These are phyloP conservation scores for Cryptococcus floricola DNA, from an alignment of 1,284 basidiomycete genomes.

Conservation along the genomic window DNA sequence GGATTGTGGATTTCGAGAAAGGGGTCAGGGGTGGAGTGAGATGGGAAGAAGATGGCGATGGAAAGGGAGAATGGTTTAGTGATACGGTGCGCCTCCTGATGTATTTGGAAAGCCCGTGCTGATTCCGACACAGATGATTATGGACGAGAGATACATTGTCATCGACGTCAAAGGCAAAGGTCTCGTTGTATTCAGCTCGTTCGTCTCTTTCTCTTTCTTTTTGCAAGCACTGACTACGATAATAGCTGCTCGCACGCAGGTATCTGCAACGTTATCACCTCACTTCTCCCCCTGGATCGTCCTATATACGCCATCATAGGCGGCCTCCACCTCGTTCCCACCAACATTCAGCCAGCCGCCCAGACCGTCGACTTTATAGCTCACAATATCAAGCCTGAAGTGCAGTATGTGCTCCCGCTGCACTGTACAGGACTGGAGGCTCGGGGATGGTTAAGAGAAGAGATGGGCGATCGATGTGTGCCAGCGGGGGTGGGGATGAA, in stretches of 20 bases:
- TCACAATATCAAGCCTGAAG: constrained; percentile 58
- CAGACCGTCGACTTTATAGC: constrained; percentile 69
- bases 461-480: constrained; percentile 53
- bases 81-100: constrained; percentile 55
- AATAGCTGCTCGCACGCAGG: constrained; percentile 70
- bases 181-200: constrained; percentile 75
- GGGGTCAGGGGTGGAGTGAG: constrained; percentile 30
- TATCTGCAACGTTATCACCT: constrained; percentile 70
- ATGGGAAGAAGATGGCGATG: constrained; percentile 6
- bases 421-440: constrained; percentile 73
- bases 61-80: constrained; percentile 54
- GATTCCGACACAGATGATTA: constrained; percentile 57
- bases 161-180: constrained; percentile 74
- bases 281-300: constrained; percentile 58
- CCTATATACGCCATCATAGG: constrained; percentile 78
- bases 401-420: constrained; percentile 70
- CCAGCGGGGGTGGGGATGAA: no score
- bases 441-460: constrained; percentile 63
- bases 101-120: neutral
- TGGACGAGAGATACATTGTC: constrained; percentile 74
- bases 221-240: neutral
- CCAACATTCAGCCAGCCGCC: constrained; percentile 53
- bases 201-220: constrained; percentile 37
- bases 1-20: constrained; percentile 55
- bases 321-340: constrained; percentile 64